Evolutionary conservation across 2,329 filamentous ascomycete genomes (phyloP).

Genomic region (Claviceps maximensis): DNA sequence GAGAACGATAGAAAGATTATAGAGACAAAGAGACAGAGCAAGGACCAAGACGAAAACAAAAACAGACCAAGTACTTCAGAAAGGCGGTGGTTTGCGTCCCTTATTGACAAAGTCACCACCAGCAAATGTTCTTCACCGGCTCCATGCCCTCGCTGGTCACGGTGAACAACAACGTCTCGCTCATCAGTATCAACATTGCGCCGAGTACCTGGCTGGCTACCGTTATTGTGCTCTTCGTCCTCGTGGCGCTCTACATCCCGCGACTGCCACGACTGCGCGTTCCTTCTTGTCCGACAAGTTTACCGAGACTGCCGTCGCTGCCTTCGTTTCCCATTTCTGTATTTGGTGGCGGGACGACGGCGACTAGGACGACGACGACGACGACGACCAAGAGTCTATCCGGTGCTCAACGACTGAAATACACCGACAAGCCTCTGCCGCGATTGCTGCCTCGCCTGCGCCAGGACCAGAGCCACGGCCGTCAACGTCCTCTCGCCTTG

Average conservation of each 20-base stretch:
- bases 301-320: conserved; percentile 17
- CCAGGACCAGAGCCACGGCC: too few relatives aligned
- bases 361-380: not conserved
- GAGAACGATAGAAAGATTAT: too few relatives aligned
- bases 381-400: conserved; percentile 2
- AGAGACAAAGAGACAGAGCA: too few relatives aligned
- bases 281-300: conserved; percentile 14
- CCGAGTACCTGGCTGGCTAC: conserved; percentile 44
- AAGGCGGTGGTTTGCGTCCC: too few relatives aligned
- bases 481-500: conserved; percentile 5
- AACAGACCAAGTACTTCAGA: too few relatives aligned
- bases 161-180: conserved; percentile 48
- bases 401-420: conserved; percentile 5
- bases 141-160: conserved; percentile 46
- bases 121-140: conserved; percentile 10
- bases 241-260: conserved; percentile 35
- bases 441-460: conserved; percentile 5
- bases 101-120: not conserved
- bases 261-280: conserved; percentile 20
- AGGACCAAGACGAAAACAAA: too few relatives aligned
- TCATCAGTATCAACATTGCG: conserved; percentile 45
- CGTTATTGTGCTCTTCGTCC: conserved; percentile 35
- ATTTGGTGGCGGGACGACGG: not conserved
- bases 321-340: not conserved
- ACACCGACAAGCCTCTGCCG: conserved; percentile 16